These are phyloP conservation scores for Aspergillus awamori DNA, from an alignment of 2,329 filamentous ascomycete species.

Conservation along the genomic window DNA sequence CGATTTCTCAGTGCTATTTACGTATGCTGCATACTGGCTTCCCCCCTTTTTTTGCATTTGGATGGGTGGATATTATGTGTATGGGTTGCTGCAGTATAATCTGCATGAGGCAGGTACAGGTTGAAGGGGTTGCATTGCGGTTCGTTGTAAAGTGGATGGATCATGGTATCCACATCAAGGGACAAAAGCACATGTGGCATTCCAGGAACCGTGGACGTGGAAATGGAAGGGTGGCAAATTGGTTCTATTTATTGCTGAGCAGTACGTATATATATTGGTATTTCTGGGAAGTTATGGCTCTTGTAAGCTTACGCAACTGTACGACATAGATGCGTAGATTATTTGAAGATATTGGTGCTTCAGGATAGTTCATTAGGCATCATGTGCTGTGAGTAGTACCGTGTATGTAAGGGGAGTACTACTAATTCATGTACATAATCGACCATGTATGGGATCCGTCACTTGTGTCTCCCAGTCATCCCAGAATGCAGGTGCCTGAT, in stretches of 20 bases:
- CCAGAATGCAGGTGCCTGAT: not conserved
- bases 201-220: slow-evolving; percentile 7
- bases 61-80: not conserved
- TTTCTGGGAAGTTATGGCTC: not conserved
- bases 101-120: slow-evolving; percentile 2
- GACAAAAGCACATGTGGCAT: slow-evolving; percentile 16
- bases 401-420: not conserved
- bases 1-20: not conserved
- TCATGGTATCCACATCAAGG: slow-evolving; percentile 1
- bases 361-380: not conserved
- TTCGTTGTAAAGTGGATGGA: not conserved
- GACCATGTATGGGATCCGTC: slow-evolving; percentile 1
- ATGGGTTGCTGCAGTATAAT: not conserved
- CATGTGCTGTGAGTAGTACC: not conserved
- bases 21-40: not conserved
- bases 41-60: too few relatives aligned
- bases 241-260: not conserved
- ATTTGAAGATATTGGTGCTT: not conserved
- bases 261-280: not conserved
- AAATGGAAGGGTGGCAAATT: slow-evolving; percentile 1
- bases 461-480: not conserved
- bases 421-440: not conserved
- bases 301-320: not conserved
- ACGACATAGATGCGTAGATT: not conserved
- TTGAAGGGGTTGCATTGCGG: not conserved